These are phyloP conservation scores for Picochlorum sp. DNA, from an alignment of 139 green algal species.

Conservation along the genomic window DNA sequence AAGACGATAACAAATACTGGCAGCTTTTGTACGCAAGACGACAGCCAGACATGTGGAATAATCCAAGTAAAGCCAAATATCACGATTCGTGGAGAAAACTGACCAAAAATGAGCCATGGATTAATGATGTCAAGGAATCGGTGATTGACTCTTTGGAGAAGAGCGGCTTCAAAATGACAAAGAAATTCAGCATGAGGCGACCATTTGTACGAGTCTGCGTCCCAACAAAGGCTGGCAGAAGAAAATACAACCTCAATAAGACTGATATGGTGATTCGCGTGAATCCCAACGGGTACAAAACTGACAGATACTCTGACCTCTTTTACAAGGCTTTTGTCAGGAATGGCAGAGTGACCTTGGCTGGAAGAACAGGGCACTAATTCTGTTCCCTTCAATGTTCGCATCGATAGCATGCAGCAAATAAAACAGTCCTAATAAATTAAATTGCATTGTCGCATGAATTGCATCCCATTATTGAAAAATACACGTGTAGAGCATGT, in stretches of 20 bases:
- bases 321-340: constrained; percentile 4
- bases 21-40: background rate
- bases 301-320: constrained; percentile 4
- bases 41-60: constrained; percentile 5
- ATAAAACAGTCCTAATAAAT: no score
- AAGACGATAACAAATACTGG: constrained; percentile 6
- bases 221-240: background rate
- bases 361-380: background rate
- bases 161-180: constrained; percentile 1
- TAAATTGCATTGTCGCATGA: no score
- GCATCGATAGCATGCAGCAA: no score
- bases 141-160: constrained; percentile 1
- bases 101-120: background rate
- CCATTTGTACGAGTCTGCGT: constrained; percentile 2
- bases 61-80: constrained; percentile 4
- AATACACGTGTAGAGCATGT: no score
- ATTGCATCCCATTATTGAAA: no score
- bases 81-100: background rate
- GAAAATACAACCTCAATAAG: background rate
- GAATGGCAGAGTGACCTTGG: background rate
- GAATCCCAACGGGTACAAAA: background rate
- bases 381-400: no score
- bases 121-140: constrained; percentile 3
- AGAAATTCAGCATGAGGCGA: background rate
- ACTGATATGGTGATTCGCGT: constrained; percentile 4